A percentile compares a stretch with the other conserved stretches of the same genome.
phyloP scores from a whole-genome alignment of 176 grass and related monocot species.

The Tillandsia fasciculata region DNA sequence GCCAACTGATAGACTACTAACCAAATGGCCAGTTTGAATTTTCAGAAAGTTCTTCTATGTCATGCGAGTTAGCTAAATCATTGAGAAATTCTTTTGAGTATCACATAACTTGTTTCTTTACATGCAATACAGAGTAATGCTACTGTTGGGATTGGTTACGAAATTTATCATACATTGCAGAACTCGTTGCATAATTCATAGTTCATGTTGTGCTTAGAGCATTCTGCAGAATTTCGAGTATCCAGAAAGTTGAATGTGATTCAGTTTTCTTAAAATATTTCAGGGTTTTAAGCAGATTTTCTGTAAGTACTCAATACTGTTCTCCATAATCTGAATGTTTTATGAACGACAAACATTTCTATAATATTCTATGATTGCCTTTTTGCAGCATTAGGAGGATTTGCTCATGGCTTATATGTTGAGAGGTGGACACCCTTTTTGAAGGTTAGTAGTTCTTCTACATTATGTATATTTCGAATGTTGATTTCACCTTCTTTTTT shows the following conservation, averaged over 20 bases:
- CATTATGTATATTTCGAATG: constrained; percentile 1
- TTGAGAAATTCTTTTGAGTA: too few relatives aligned
- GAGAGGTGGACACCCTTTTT: constrained; percentile 78
- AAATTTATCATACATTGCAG: too few relatives aligned
- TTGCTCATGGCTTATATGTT: constrained; percentile 80
- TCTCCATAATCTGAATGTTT: background rate
- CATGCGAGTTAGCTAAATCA: too few relatives aligned
- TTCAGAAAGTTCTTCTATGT: too few relatives aligned
- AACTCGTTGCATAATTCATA: too few relatives aligned
- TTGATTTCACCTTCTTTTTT: too few relatives aligned
- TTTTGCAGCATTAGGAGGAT: constrained; percentile 61
- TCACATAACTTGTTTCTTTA: background rate
- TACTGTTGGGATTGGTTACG: too few relatives aligned
- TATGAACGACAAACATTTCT: too few relatives aligned
- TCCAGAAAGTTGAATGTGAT: background rate
- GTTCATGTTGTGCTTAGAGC: too few relatives aligned
- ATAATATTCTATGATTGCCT: background rate
- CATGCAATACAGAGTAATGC: too few relatives aligned
- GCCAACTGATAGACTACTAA: too few relatives aligned
- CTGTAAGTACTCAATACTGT: background rate
- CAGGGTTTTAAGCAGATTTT: constrained; percentile 3
- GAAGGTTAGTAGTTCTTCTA: constrained; percentile 51
- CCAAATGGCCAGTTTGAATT: too few relatives aligned
- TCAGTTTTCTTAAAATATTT: background rate
- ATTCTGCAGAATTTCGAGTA: background rate